phyloP scores from a whole-genome alignment of 2,329 filamentous ascomycete genomes.

The Fusarium sp. region DNA sequence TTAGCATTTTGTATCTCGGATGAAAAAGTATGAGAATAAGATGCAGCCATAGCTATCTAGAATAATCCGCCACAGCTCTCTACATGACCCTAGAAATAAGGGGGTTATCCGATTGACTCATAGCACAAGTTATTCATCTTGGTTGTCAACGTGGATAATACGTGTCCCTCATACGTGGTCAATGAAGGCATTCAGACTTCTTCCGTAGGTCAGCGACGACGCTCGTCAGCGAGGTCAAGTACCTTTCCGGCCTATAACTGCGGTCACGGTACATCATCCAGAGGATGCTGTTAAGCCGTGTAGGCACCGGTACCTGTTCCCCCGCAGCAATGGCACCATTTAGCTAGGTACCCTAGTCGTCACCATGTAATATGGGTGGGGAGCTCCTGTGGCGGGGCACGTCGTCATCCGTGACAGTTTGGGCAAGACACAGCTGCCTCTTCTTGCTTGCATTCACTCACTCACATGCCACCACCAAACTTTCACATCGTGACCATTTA shows the following conservation, averaged over 20 bases:
- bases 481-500: slow-evolving; percentile 9
- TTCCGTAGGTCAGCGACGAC: slow-evolving; percentile 29
- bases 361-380: slow-evolving; percentile 19
- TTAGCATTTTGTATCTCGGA: too few species aligned
- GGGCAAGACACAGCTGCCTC: slow-evolving; percentile 27
- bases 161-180: slow-evolving; percentile 30
- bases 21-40: background rate
- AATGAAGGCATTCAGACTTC: slow-evolving; percentile 12
- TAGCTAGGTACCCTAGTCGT: background rate
- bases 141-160: slow-evolving; percentile 19
- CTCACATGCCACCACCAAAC: slow-evolving; percentile 32
- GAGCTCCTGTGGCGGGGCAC: slow-evolving; percentile 37
- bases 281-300: slow-evolving; percentile 6
- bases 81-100: background rate
- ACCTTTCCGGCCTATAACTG: slow-evolving; percentile 12
- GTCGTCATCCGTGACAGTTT: slow-evolving; percentile 40
- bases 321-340: background rate
- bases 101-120: background rate
- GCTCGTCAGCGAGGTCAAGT: slow-evolving; percentile 7
- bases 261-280: slow-evolving; percentile 6
- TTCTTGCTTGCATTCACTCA: slow-evolving; percentile 17
- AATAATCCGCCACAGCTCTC: background rate
- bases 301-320: slow-evolving; percentile 12
- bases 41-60: background rate
- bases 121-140: background rate